phyloP scores from a whole-genome alignment of 2,329 filamentous ascomycete species.

The Leptographium galeiforme region DNA sequence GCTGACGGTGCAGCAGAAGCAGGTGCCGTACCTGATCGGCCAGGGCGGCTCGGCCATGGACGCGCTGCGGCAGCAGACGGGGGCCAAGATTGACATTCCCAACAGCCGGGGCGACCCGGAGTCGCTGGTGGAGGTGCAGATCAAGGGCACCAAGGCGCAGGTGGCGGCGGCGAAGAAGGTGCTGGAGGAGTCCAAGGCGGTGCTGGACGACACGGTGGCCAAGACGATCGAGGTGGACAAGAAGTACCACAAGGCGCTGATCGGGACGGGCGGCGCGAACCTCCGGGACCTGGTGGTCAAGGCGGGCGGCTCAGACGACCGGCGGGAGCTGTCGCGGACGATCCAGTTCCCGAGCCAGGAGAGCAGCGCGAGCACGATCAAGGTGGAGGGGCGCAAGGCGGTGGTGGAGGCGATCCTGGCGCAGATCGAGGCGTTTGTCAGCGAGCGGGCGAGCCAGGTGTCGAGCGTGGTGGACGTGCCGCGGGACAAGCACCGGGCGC shows the following conservation, averaged over 20 bases:
- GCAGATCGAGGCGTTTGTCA: slow-evolving; percentile 67
- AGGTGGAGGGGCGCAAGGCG: slow-evolving; percentile 69
- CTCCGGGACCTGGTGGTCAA: slow-evolving; percentile 76
- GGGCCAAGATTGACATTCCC: slow-evolving; percentile 85
- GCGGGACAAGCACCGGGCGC: slow-evolving; percentile 73
- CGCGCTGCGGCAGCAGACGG: slow-evolving; percentile 69
- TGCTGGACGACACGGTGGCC: slow-evolving; percentile 82
- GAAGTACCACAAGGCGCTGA: slow-evolving; percentile 82
- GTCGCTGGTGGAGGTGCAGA: slow-evolving; percentile 67
- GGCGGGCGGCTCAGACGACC: slow-evolving; percentile 81
- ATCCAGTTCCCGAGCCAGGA: slow-evolving; percentile 92
- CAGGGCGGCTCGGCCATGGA: slow-evolving; percentile 85
- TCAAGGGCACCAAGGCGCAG: slow-evolving; percentile 85
- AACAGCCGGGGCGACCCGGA: slow-evolving; percentile 59
- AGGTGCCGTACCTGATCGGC: slow-evolving; percentile 88
- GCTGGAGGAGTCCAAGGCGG: slow-evolving; percentile 69
- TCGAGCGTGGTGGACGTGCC: slow-evolving; percentile 70
- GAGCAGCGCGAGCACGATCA: slow-evolving; percentile 68
- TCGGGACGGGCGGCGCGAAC: slow-evolving; percentile 73
- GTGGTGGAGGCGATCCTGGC: slow-evolving; percentile 82
- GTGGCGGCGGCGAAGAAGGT: slow-evolving; percentile 87
- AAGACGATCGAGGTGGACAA: slow-evolving; percentile 82
- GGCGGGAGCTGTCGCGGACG: slow-evolving; percentile 69
- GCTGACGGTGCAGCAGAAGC: slow-evolving; percentile 77
- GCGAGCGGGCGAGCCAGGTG: slow-evolving; percentile 72